Percentiles rank a stretch among this genome's conserved stretches.
Conservation (phyloP, 495 filamentous ascomycete species). For the Hypoxylon fuscum region DNA sequence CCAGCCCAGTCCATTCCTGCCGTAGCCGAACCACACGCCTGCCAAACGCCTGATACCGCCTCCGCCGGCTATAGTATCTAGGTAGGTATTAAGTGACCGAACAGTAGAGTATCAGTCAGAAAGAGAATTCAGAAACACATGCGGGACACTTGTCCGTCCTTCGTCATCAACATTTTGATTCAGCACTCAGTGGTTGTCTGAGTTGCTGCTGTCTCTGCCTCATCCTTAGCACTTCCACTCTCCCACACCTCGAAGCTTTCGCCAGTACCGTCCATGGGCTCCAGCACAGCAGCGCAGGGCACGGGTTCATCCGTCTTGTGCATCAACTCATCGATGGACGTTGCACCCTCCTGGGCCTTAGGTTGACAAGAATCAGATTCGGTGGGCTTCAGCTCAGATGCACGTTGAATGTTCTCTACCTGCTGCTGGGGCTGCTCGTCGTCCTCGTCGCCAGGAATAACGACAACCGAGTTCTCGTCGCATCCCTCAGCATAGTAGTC, state of each 20-base stretch:
- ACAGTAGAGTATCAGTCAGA: conserved; percentile 1
- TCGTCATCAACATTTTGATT: conserved; percentile 1
- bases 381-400: conserved; percentile 46
- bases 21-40: conserved; percentile 3
- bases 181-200: conserved; percentile 18
- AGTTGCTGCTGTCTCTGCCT: conserved; percentile 38
- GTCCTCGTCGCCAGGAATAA: conserved; percentile 67
- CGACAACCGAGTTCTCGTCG: conserved; percentile 66
- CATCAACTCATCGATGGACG: conserved; percentile 60
- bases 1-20: not conserved
- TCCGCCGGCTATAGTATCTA: conserved; percentile 18
- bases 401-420: conserved; percentile 33
- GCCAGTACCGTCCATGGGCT: conserved; percentile 61
- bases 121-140: conserved; percentile 1
- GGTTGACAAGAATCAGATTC: conserved; percentile 35
- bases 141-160: not conserved
- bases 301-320: conserved; percentile 47
- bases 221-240: conserved; percentile 67
- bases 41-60: conserved; percentile 16
- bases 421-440: conserved; percentile 34
- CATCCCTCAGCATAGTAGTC: conserved; percentile 78
- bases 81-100: conserved; percentile 34
- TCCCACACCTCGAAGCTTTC: conserved; percentile 72
- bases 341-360: conserved; percentile 31
- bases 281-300: conserved; percentile 54